These are phyloP conservation scores for Acacia crassicarpa DNA, from an alignment of 306 rosid genomes.

Conservation along the genomic window DNA sequence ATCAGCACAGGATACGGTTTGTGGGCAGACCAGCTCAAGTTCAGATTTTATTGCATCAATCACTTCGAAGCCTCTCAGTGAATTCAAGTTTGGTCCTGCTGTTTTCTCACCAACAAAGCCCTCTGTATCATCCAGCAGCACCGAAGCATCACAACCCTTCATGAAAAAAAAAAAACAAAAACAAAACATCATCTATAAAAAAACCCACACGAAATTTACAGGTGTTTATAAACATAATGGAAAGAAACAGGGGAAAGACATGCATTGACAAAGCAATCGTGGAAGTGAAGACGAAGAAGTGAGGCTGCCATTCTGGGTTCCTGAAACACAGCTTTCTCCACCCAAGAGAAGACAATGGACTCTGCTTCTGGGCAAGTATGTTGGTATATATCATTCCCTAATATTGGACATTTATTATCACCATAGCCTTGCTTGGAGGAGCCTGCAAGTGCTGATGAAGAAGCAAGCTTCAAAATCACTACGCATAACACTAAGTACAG, in stretches of 20 bases:
- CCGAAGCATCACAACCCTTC: conserved; percentile 89
- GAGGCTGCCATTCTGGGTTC: conserved; percentile 94
- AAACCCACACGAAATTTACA: not conserved
- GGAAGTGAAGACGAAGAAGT: conserved; percentile 81
- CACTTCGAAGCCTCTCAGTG: conserved; percentile 83
- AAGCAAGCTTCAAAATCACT: conserved; percentile 43
- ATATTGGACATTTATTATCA: conserved; percentile 33
- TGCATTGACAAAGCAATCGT: conserved; percentile 93
- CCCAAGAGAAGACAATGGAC: conserved; percentile 64
- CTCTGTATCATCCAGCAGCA: conserved; percentile 65
- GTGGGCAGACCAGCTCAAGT: conserved; percentile 67
- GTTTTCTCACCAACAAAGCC: conserved; percentile 78
- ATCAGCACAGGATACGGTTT: conserved; percentile 88
- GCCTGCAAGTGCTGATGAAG: conserved; percentile 39
- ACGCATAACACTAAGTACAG: conserved; percentile 28
- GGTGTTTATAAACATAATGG: not conserved
- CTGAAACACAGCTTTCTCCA: conserved; percentile 45
- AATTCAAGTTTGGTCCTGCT: conserved; percentile 79
- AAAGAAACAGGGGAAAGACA: conserved; percentile 18
- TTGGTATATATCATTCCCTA: conserved; percentile 38
- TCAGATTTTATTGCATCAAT: conserved; percentile 73
- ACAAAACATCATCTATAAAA: not conserved
- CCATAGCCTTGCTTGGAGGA: conserved; percentile 44
- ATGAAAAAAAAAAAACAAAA: not conserved
- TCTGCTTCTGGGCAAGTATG: conserved; percentile 68